Percentiles rank a stretch among this genome's conserved stretches.
Evolutionary conservation across 495 filamentous ascomycete species (phyloP).

Genomic region (Trichocladium antarcticum): DNA sequence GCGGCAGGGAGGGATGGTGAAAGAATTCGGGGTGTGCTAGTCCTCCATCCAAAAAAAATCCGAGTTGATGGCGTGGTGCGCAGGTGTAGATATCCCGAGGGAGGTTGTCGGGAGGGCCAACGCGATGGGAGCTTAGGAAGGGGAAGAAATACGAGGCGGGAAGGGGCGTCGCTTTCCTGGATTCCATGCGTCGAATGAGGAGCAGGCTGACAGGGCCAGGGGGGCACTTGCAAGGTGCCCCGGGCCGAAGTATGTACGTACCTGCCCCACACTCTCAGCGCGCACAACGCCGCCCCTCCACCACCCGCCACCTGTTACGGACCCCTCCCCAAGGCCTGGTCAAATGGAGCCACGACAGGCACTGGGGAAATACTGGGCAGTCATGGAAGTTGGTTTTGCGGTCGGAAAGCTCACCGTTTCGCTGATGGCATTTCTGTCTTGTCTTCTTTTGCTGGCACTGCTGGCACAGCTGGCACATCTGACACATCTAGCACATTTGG

Average conservation of each 20-base stretch:
- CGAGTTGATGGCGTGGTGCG: neutral
- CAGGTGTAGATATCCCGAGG: neutral
- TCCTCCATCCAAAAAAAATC: neutral
- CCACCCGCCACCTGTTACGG: conserved; percentile 2
- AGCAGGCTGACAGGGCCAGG: conserved; percentile 1
- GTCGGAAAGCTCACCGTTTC: conserved; percentile 1
- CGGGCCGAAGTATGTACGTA: neutral
- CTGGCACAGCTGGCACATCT: no score
- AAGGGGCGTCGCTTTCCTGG: conserved; percentile 16
- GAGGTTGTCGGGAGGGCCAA: neutral
- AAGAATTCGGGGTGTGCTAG: neutral
- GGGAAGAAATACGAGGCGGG: conserved; percentile 19
- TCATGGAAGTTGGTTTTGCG: neutral
- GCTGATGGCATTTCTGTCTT: neutral
- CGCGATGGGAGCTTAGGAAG: conserved; percentile 3
- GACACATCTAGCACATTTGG: neutral
- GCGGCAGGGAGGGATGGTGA: conserved; percentile 5
- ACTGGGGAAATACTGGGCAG: neutral
- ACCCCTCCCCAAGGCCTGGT: neutral
- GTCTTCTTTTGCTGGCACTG: neutral
- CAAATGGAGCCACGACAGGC: conserved; percentile 15
- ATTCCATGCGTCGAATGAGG: conserved; percentile 12
- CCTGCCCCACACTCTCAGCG: conserved; percentile 1
- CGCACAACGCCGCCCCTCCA: neutral
- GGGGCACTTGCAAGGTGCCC: neutral